phyloP scores from a whole-genome alignment of 2,329 filamentous ascomycete species.

The Talaromyces sp. region DNA sequence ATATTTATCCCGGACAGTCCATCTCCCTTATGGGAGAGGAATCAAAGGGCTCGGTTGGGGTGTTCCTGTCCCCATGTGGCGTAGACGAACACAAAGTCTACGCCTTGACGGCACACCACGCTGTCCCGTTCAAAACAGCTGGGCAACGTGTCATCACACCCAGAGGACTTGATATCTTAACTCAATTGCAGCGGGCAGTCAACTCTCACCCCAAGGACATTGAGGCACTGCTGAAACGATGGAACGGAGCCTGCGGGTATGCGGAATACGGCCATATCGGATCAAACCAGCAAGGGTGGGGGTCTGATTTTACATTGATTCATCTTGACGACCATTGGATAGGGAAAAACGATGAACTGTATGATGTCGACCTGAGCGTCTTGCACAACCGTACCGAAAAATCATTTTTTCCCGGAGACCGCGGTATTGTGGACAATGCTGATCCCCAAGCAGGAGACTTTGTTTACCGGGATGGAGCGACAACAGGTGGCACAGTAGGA shows the following conservation, averaged over 20 bases:
- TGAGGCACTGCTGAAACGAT: neutral
- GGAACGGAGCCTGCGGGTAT: neutral
- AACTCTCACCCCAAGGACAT: neutral
- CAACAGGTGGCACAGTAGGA: constrained; percentile 5
- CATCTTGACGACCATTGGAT: constrained; percentile 4
- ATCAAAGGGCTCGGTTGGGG: constrained; percentile 9
- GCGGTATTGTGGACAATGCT: neutral
- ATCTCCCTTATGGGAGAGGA: constrained; percentile 7
- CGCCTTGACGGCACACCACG: constrained; percentile 7
- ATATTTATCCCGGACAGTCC: constrained; percentile 9
- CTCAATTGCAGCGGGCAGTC: neutral
- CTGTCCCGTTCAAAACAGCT: neutral
- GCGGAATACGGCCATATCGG: constrained; percentile 6
- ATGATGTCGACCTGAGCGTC: neutral
- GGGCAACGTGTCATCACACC: constrained; percentile 5
- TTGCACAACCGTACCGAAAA: neutral
- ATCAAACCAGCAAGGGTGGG: constrained; percentile 1
- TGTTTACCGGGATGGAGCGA: constrained; percentile 10
- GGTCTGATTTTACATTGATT: constrained; percentile 7
- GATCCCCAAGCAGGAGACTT: constrained; percentile 5
- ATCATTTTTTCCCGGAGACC: constrained; percentile 1
- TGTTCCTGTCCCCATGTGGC: constrained; percentile 6
- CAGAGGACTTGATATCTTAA: constrained; percentile 7
- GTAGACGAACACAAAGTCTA: neutral
- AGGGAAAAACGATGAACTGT: constrained; percentile 1